Evolutionary conservation across 2,329 filamentous ascomycete species (phyloP), one percentile per base, ranked within the genome.

Genomic region (Rhexocercosporidium sp.): DNA sequence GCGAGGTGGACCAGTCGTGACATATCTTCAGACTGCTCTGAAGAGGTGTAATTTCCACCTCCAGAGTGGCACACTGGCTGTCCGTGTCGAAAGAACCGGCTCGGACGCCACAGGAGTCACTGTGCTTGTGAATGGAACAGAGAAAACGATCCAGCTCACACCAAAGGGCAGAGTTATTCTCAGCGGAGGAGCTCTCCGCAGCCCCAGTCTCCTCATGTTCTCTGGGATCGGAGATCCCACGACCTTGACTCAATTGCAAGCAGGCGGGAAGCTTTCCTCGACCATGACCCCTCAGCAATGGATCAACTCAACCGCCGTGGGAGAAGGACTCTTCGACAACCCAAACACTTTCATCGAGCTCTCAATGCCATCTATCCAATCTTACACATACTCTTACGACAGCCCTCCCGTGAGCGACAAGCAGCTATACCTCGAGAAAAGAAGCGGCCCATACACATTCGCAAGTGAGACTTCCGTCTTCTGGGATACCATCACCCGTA

Each of bases 311-410:
- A 79, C 79, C 0, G 78, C 79, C 4, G 81, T 87, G 3, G 85
- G 85, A 51, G 76, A 80, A 16, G 81, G 81, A 39, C 80, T 86
- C 31, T 87, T 85, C 69, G 84, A 86, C 72, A 87, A 86, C 71
- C 84, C 85, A 5, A 86, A 86, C 68, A 86, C 84, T 1, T 85
- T 83, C 68, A 83, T 86, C 73, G 81, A 83, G 70, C 77, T 86
- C 1, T 78, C 78, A 1, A 76, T 76, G 3, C 78, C 82, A 1
- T 69, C 75, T 2, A 74, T 87, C 57, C 65, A 81, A n/a, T 83
- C 84, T 0, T 86, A 84, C 73, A 76, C 72, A 11, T 81, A 85
- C 73, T 79, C 76, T 60, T 86, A 86, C 75, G 73, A 78, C 46
- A 72, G 80, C 51, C 83, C 84, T 0, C 73, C 78, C 1, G 62